phyloP scores from a whole-genome alignment of 2,329 filamentous ascomycete species.

The Venturia nashicola region DNA sequence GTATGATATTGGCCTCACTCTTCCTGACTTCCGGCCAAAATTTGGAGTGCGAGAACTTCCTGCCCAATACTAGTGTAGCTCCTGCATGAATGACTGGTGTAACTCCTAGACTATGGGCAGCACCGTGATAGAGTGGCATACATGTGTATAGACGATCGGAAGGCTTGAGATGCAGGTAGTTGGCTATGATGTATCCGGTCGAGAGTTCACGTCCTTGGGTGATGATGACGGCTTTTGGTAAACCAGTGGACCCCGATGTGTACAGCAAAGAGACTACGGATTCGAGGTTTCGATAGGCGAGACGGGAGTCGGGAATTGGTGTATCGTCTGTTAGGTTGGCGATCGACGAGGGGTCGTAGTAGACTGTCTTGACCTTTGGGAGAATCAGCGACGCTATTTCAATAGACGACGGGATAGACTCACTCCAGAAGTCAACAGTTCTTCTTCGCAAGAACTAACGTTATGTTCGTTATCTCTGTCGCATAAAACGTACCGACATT shows the following conservation, averaged over 20 bases:
- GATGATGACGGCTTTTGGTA: constrained; percentile 20
- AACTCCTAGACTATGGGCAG: constrained; percentile 15
- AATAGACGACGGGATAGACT: background rate
- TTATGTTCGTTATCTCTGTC: constrained; percentile 11
- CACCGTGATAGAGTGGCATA: constrained; percentile 23
- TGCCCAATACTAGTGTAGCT: constrained; percentile 6
- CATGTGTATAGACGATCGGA: constrained; percentile 22
- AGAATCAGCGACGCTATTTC: background rate
- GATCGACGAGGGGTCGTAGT: constrained; percentile 12
- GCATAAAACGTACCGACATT: background rate
- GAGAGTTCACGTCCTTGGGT: constrained; percentile 20
- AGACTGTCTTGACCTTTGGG: background rate
- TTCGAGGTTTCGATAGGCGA: constrained; percentile 20
- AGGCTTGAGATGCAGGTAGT: constrained; percentile 19
- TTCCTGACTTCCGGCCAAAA: constrained; percentile 26
- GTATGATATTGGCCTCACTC: constrained; percentile 20
- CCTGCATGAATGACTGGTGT: constrained; percentile 20
- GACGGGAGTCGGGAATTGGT: constrained; percentile 11
- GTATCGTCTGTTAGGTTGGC: constrained; percentile 18
- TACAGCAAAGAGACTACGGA: constrained; percentile 21
- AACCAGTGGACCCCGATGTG: constrained; percentile 24
- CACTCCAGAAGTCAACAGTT: background rate
- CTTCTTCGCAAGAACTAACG: constrained; percentile 17
- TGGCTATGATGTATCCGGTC: constrained; percentile 15
- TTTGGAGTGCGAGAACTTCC: constrained; percentile 21